Conservation (phyloP, 2,329 filamentous ascomycete genomes). For the Cercospora citrullina region DNA sequence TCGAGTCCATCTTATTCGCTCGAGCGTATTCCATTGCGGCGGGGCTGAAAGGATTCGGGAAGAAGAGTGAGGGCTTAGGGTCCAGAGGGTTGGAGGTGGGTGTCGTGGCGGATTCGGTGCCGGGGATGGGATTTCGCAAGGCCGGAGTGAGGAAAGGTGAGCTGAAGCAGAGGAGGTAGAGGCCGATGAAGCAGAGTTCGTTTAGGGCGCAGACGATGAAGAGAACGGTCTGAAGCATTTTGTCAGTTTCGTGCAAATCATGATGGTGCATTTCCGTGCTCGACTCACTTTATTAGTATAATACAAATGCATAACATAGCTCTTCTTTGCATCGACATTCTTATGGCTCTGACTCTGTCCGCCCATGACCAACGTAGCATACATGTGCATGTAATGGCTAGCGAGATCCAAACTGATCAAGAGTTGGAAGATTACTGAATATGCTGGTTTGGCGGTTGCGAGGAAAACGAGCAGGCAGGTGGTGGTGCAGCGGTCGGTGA, state of each 20-base stretch:
- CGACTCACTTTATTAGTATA: slow-evolving; percentile 85
- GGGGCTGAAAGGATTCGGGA: slow-evolving; percentile 84
- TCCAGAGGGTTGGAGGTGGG: slow-evolving; percentile 39
- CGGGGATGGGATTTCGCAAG: slow-evolving; percentile 53
- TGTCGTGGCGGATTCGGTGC: slow-evolving; percentile 36
- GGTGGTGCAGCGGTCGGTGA: slow-evolving; percentile 96
- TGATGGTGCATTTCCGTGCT: not conserved
- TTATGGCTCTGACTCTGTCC: slow-evolving; percentile 83
- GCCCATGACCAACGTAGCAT: slow-evolving; percentile 85
- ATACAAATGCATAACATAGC: slow-evolving; percentile 89
- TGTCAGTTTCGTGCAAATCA: not conserved
- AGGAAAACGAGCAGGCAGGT: slow-evolving; percentile 93
- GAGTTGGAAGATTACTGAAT: slow-evolving; percentile 90
- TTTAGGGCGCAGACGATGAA: slow-evolving; percentile 90
- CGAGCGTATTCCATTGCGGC: slow-evolving; percentile 86
- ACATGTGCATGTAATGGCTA: slow-evolving; percentile 99
- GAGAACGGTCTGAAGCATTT: slow-evolving; percentile 67
- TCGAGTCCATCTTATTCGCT: slow-evolving; percentile 74
- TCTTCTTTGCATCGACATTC: slow-evolving; percentile 83
- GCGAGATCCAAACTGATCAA: slow-evolving; percentile 90
- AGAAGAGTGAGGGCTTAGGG: slow-evolving; percentile 67
- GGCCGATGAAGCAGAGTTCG: slow-evolving; percentile 95
- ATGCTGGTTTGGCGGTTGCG: slow-evolving; percentile 89
- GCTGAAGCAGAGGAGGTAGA: slow-evolving; percentile 96
- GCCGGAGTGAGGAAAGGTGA: slow-evolving; percentile 85